These are phyloP conservation scores for Brassica balearica DNA, from an alignment of 441 rosid species.

Conservation along the genomic window DNA sequence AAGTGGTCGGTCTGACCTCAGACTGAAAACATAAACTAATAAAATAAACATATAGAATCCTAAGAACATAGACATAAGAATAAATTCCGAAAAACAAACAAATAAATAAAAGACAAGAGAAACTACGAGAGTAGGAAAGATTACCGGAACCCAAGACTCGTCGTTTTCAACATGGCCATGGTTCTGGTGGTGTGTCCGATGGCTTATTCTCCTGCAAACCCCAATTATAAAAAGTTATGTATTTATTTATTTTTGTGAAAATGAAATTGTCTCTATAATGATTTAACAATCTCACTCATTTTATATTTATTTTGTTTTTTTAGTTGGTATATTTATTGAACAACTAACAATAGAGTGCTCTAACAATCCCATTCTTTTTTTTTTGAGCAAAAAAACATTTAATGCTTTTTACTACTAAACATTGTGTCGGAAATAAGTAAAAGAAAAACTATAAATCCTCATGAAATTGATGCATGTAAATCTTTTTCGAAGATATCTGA, in stretches of 20 bases:
- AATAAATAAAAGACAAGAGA: neutral
- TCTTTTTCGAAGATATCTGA: slow-evolving; percentile 7
- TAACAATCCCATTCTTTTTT: neutral
- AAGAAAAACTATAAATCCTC: neutral
- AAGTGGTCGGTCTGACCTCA: slow-evolving; percentile 16
- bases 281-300: slow-evolving; percentile 8
- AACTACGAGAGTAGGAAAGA: neutral
- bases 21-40: neutral
- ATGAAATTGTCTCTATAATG: neutral
- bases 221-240: slow-evolving; percentile 10
- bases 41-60: slow-evolving; percentile 18
- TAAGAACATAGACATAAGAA: slow-evolving; percentile 12
- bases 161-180: slow-evolving; percentile 91
- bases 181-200: slow-evolving; percentile 89
- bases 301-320: neutral
- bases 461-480: neutral
- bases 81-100: neutral
- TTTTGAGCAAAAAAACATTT: no score
- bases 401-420: neutral
- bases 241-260: neutral
- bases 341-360: neutral
- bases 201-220: slow-evolving; percentile 86
- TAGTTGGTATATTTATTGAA: neutral
- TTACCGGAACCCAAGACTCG: slow-evolving; percentile 94
- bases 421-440: neutral